Base-by-base conservation (phyloP, 208 protist species). In the Wallacemonas sp. region DNA sequence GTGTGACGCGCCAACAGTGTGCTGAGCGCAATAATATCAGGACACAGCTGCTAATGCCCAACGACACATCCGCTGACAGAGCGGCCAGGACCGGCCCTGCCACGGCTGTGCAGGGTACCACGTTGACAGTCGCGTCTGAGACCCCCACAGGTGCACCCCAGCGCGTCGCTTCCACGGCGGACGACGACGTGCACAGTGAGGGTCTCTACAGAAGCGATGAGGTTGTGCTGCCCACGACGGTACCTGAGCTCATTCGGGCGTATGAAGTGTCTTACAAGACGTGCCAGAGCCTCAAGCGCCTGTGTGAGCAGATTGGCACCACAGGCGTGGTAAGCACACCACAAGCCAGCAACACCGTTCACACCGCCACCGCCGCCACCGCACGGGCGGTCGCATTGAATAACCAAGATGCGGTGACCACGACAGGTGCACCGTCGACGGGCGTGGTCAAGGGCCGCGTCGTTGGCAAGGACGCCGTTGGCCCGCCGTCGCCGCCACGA, bases 211-310 rank as follows among this genome's bases (percentile, higher is more conserved):
- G 34, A 24, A 82, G 75, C 61, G 27, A 59, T 27, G 24, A 73
- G 4, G 71, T 80, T 12, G 29, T 30, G 26, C 64, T 85, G 0
- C 81, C 79, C 1, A 37, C 63, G 0, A 87, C 79, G 12, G 76
- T 92, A 19, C 69, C 69, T 2, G 82, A 81, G 68, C 77, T 89
- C 8, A 72, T 87, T 41, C 41, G 45, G 10, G 73, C 30, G 8
- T 73, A 76, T 27, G 73, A 87, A 50, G 53, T 46, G 44, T 32
- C 68, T 27, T 73, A 68, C 21, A 54, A 66, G 54, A 46, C 60
- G 33, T 72, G 74, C 32, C 68, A 71, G 3, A 63, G 61, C 36
- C 59, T 89, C n/a, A 63, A 83, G 17, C 53, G 33, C 0, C 46
- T 89, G 44, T 59, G 73, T n/a, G 68, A 45, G n/a, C 70, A 85